These are phyloP conservation scores for Kockiozyma suomiensis DNA, from an alignment of 805 yeast species.

Conservation along the genomic window DNA sequence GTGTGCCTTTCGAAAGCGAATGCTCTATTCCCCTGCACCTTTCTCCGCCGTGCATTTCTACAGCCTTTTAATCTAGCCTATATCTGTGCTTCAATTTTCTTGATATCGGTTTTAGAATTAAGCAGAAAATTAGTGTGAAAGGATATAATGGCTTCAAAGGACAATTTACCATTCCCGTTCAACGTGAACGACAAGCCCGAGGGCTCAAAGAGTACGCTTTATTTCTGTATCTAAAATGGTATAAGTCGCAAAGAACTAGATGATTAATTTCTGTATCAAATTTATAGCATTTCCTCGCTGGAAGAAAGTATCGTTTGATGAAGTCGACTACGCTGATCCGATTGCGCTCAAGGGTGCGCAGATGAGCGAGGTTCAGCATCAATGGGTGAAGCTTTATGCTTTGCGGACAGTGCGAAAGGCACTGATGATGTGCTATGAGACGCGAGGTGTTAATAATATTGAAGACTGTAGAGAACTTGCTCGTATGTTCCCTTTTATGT, in stretches of 20 bases:
- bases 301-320: slow-evolving; percentile 69
- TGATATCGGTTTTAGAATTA: no score
- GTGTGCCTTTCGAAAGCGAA: no score
- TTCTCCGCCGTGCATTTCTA: no score
- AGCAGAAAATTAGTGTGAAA: no score
- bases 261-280: not conserved
- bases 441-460: slow-evolving; percentile 65
- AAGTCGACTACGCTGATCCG: slow-evolving; percentile 71
- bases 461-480: slow-evolving; percentile 82
- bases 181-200: slow-evolving; percentile 8
- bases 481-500: slow-evolving; percentile 47
- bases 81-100: no score
- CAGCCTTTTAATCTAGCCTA: no score
- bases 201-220: not conserved
- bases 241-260: not conserved
- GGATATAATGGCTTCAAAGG: not conserved
- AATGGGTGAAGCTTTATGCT: slow-evolving; percentile 70
- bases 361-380: slow-evolving; percentile 75
- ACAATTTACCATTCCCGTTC: slow-evolving; percentile 2
- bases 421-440: slow-evolving; percentile 66
- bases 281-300: slow-evolving; percentile 15
- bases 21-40: no score
- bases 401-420: slow-evolving; percentile 70
- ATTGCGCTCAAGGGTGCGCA: slow-evolving; percentile 71
- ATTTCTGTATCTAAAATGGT: not conserved